Base-by-base conservation (phyloP, 768 basidiomycete genomes). In the Suillus paluster region DNA sequence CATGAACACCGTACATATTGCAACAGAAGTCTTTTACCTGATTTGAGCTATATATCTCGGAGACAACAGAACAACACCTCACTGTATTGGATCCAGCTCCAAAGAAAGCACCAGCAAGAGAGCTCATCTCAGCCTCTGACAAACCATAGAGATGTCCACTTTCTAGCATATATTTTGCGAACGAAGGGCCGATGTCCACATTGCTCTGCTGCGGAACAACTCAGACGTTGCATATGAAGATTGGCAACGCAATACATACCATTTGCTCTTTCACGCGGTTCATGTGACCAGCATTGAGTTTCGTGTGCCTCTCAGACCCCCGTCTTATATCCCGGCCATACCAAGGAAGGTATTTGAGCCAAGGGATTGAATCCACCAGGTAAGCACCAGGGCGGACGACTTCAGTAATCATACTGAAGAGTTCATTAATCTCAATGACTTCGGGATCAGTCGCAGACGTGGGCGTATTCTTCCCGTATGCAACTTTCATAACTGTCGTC, bases 31-130 rank as follows among this genome's bases (percentile, higher is more conserved):
- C 72, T 73, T 7, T 12, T n/a, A 27, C 10, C n/a, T 23, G 27
- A 11, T 52, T 42, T 42, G 9, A 17, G 33, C 21, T 5, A 11
- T 7, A 5, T 19, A 3, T 2, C 1, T 0, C 1, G 2, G 17
- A 23, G 5, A 2, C 4, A 58, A 53, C 42, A 54, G 25, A 55
- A 42, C 8, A 58, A 39, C 21, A 57, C 49, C 46, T 58, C 44
- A 76, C 78, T 3, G 86, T 88, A 58, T 84, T 85, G 1, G 83
- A 79, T 1, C 85, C 87, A 23, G 85, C 87, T 17, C 82, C 83
- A 63, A 86, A 89, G 71, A 88, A 79, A 36, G 77, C 79, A 0
- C 86, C 87, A 1, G 82, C 83, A 6, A 88, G 78, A 69, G 84
- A 88, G 1, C 85, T 80, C 14, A 81, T 80, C 64, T 88, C 86